Conservation (phyloP, 352 stramenopile species). For the Globisporangium spiculum region DNA sequence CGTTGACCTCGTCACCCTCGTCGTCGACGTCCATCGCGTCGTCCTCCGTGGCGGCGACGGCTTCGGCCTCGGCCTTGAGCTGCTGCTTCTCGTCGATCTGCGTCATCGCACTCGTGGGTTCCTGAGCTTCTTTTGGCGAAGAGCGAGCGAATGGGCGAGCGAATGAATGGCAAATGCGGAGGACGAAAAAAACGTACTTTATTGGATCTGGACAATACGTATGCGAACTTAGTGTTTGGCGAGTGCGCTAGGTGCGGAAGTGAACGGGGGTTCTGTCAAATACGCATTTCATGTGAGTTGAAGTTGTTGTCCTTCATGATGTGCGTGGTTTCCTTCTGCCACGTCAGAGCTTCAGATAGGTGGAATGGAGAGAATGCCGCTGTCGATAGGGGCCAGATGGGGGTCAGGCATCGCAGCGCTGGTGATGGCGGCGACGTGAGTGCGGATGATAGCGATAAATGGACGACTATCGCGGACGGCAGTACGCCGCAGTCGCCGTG, state of each 20-base stretch:
- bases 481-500: slow-evolving; percentile 37
- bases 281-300: slow-evolving; percentile 8
- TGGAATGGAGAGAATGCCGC: background rate
- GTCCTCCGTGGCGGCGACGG: background rate
- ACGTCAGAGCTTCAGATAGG: background rate
- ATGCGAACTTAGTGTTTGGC: background rate
- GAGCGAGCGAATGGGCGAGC: background rate
- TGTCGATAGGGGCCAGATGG: background rate
- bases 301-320: slow-evolving; percentile 20
- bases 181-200: background rate
- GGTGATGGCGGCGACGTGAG: background rate
- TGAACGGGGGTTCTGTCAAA: background rate
- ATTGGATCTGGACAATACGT: background rate
- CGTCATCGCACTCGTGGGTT: background rate
- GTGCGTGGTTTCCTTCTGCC: background rate
- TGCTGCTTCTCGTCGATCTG: background rate
- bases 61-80: background rate
- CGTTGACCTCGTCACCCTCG: background rate
- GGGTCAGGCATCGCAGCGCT: background rate
- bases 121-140: background rate
- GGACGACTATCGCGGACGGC: slow-evolving; percentile 30
- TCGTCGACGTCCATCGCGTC: background rate
- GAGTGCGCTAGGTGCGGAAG: background rate
- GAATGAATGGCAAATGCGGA: background rate
- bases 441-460: slow-evolving; percentile 20